Percentiles rank a stretch among this genome's conserved stretches.
Conservation (phyloP, 2,329 filamentous ascomycete species). For the Colletotrichum spaethianum region DNA sequence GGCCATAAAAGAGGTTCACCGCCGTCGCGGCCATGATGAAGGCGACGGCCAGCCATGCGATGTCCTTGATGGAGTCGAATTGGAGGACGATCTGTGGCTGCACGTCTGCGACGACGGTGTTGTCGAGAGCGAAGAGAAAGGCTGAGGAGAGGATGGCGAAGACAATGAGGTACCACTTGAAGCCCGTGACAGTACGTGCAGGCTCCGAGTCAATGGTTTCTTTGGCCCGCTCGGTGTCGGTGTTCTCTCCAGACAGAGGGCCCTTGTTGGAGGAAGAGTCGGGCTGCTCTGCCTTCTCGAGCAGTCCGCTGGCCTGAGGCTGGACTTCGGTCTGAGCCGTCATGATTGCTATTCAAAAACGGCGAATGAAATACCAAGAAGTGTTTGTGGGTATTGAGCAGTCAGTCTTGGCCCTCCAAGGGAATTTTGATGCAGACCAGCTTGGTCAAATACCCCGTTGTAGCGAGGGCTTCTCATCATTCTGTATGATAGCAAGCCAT, state of each 20-base stretch:
- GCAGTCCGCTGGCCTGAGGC: neutral
- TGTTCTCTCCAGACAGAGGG: slow-evolving; percentile 12
- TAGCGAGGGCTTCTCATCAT: neutral
- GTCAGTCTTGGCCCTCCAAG: neutral
- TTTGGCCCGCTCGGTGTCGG: slow-evolving; percentile 23
- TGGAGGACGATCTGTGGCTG: slow-evolving; percentile 55
- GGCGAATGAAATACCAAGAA: neutral
- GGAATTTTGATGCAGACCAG: neutral
- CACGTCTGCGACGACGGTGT: slow-evolving; percentile 62
- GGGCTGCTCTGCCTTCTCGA: slow-evolving; percentile 13
- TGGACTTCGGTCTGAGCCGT: neutral
- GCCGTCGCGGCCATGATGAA: slow-evolving; percentile 46
- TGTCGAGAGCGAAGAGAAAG: slow-evolving; percentile 57
- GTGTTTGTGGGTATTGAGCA: neutral
- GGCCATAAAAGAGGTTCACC: slow-evolving; percentile 36
- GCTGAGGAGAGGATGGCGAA: slow-evolving; percentile 40
- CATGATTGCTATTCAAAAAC: neutral
- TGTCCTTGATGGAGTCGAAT: slow-evolving; percentile 53
- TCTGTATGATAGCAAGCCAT: neutral
- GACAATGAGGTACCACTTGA: slow-evolving; percentile 43
- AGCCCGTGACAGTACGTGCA: slow-evolving; percentile 23
- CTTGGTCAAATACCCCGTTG: neutral
- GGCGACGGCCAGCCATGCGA: slow-evolving; percentile 55
- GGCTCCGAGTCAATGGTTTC: neutral
- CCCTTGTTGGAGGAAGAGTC: slow-evolving; percentile 28